Evolutionary conservation across 345 rosid genomes (phyloP), one percentile per base, ranked within the genome.

Genomic region (Moringa oleifera): DNA sequence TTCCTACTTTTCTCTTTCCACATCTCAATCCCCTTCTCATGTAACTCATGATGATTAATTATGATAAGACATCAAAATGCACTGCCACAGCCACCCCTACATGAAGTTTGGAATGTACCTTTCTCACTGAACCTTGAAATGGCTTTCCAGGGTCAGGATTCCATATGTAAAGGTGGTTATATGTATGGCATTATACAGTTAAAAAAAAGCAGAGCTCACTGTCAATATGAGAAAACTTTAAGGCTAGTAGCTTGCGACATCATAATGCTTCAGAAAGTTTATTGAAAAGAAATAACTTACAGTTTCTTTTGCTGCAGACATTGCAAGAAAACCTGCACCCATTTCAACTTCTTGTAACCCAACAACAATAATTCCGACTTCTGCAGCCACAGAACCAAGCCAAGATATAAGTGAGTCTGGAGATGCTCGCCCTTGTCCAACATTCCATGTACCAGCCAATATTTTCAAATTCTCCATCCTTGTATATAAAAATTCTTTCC

Each of bases 261-360:
- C 47, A 41, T 5, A 41, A 41, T 4, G 47, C 47, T 20, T 45
- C 62, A 58, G 53, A 52, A 46, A 56, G 62, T 64, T 61, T 25
- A 31, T 37, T 21, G 25, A 41, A 55, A 25, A 18, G 68, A n/a
- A n/a, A 72, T 54, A 77, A 61, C 88, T 78, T 82, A 86, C 96
- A 22, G 96, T 84, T 81, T 89, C 96, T 79, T 78, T 86, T 41
- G 92, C 90, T 17, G 96, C 96, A 18, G 96, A 89, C 88, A 89
- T 81, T 55, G 96, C 96, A 65, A 89, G 88, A 78, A 84, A 80
- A 72, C 92, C 92, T 25, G 96, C 92, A 61, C 96, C 92, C 92
- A 86, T 89, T 70, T 86, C 96, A 67, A 89, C 92, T 65, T 89
- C 96, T 75, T 89, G 96, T 67, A 86, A 70, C 33, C 96, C 96